Base-by-base conservation (phyloP, 2,329 filamentous ascomycete species). In the Hymenoscyphus repandus region DNA sequence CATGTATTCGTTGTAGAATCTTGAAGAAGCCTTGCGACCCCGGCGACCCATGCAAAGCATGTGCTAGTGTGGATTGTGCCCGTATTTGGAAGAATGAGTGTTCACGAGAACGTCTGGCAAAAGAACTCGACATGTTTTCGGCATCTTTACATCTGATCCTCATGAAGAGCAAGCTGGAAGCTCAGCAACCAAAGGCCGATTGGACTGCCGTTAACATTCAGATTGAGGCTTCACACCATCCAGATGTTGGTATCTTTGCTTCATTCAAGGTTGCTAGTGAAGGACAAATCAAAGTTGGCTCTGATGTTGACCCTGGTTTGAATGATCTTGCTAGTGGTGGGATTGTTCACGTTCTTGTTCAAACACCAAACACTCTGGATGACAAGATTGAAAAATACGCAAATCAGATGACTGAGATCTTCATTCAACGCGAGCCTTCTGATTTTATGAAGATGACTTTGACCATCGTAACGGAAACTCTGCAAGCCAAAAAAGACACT, bases 11-110 rank as follows among this genome's bases (percentile, higher is more conserved):
- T 40, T 86, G 82, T 60, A 75, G 81, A 34, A 84, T 85, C 54
- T 67, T 86, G 33, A 75, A 82, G 51, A 86, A 86, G 68, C 82
- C 79, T 1, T 86, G 82, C 60, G 82, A 80, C n/a, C 77, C 75
- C 52, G 82, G 79, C 31, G 78, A 74, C 6, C 81, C 82, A 0
- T 86, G 82, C 57, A 75, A 79, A 47, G 80, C 81, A 1, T 86
- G 82, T 55, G 75, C 76, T 53, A 83, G 81, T 60, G 81, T 86
- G 0, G 68, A 85, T 36, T 75, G 77, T 3, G 80, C 82, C 0
- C 74, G 82, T 7, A 74, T 85, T n/a, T 86, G 82, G 82, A 78
- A 76, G 53, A 77, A 76, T 2, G 78, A 79, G 9, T 86, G 82
- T 60, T 76, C 84, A 20, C 74, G 82, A 42, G 83, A 80, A 6